phyloP scores from a whole-genome alignment of 2,329 filamentous ascomycete genomes.

The Scedosporium boydii region DNA sequence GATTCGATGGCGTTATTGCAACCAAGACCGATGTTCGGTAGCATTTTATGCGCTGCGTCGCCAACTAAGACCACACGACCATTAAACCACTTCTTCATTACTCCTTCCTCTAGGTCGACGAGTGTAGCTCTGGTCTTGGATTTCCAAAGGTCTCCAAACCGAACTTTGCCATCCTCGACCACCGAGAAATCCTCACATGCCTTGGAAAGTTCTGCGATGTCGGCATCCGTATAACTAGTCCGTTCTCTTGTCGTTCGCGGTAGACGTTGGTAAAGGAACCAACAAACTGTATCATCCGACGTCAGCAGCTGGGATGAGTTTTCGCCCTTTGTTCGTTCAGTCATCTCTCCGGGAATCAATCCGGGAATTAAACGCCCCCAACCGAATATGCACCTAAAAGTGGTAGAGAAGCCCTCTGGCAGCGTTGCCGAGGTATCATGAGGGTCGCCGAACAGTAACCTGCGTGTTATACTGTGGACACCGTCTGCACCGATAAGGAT shows the following conservation, averaged over 20 bases:
- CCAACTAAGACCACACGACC: slow-evolving; percentile 22
- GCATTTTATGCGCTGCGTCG: slow-evolving; percentile 24
- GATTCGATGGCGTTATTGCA: slow-evolving; percentile 23
- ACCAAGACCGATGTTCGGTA: slow-evolving; percentile 21
- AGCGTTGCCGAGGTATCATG: neutral
- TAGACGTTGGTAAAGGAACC: slow-evolving; percentile 4
- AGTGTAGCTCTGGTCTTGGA: slow-evolving; percentile 11
- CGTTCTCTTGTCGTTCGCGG: neutral
- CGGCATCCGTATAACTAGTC: neutral
- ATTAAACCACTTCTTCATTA: slow-evolving; percentile 18
- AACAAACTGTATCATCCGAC: neutral
- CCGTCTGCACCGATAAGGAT: slow-evolving; percentile 33
- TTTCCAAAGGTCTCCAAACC: slow-evolving; percentile 4
- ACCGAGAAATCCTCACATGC: neutral
- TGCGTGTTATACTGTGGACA: slow-evolving; percentile 25
- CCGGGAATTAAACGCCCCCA: neutral
- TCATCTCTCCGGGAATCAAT: neutral
- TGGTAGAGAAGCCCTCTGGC: neutral
- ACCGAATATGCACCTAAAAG: neutral
- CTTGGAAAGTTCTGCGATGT: neutral
- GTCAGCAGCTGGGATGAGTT: slow-evolving; percentile 1
- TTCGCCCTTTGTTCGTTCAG: neutral
- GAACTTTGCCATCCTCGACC: neutral
- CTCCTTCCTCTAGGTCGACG: slow-evolving; percentile 21
- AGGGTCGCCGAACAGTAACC: neutral